A percentile compares a stretch with the other conserved stretches of the same genome.
Conservation (phyloP, 306 rosid species). For the Glycine soja region DNA sequence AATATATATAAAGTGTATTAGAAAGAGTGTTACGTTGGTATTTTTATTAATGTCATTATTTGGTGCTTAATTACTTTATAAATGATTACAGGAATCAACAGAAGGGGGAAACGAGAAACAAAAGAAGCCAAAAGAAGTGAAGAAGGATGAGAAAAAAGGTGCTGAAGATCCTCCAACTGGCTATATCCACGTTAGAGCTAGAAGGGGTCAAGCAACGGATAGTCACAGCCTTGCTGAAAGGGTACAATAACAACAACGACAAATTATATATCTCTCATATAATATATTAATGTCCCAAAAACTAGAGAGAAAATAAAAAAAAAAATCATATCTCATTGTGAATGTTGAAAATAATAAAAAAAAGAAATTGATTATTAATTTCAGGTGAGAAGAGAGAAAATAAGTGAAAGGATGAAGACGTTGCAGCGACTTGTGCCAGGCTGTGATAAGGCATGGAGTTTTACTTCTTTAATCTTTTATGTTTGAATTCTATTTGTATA, state of each 20-base stretch:
- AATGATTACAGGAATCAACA: conserved; percentile 49
- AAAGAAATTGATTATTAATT: conserved; percentile 36
- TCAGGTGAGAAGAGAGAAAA: conserved; percentile 96
- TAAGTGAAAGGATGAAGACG: conserved; percentile 93
- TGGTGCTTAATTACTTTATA: conserved; percentile 22
- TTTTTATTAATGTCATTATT: not conserved
- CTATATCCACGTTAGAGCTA: conserved; percentile 93
- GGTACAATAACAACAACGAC: conserved; percentile 54
- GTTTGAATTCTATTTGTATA: conserved; percentile 8
- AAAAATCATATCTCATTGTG: conserved; percentile 3
- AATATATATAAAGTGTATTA: not conserved
- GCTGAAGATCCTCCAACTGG: conserved; percentile 71
- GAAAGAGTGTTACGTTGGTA: not conserved
- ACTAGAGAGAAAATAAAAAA: too few species aligned
- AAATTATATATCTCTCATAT: not conserved
- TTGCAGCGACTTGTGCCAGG: conserved; percentile 92
- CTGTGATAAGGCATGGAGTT: conserved; percentile 77
- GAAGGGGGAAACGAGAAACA: conserved; percentile 63
- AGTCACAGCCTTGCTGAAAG: conserved; percentile 99
- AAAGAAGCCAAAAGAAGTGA: conserved; percentile 52
- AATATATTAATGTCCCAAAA: too few species aligned
- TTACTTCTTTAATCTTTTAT: conserved; percentile 23
- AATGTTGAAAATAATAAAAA: conserved; percentile 20
- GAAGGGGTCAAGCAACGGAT: conserved; percentile 98
- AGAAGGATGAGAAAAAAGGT: conserved; percentile 56